Base-by-base conservation (phyloP, 306 rosid genomes). In the Erythrophleum fordii region DNA sequence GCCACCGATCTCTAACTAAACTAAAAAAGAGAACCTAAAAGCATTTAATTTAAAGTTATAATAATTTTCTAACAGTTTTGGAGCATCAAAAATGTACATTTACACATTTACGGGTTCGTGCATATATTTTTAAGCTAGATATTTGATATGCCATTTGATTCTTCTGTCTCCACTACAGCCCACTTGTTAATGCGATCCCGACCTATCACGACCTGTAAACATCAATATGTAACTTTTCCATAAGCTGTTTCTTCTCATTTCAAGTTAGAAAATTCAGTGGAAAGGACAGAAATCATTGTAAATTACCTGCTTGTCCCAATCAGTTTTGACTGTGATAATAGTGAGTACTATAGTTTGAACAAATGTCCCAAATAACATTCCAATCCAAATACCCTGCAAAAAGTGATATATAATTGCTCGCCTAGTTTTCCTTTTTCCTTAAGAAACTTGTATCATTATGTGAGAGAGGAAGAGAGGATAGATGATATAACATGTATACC, bases 291-390 rank as follows among this genome's bases (percentile, higher is more conserved):
- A 29, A 1, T n/a, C 0, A 51, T 7, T 1, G 62, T 59, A 6
- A 26, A 44, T 61, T 86, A 88, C 94, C 89, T 90, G 94, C 11
- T 88, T 77, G 46, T 88, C 89, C 94, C 90, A 88, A 58, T 90
- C 89, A 11, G 94, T 90, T 82, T 80, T 90, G 16, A 66, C 11
- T 39, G 92, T 88, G 62, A 90, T 79, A 4, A 22, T 55, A 6
- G 75, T 14, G 1, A 87, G 88, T 20, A 85, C 79, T 14, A 90
- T 0, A 3, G 94, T 88, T 76, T 90, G 94, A 29, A 90, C 79
- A n/a, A 90, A 42, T 55, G 86, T 84, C 66, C 94, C 94, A 61
- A 88, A 84, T 73, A 90, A 37, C 94, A 90, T 90, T 72, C 94
- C 94, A 53, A 86, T 73, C 91, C 94, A 90, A 73, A 90, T 76